phyloP scores from a whole-genome alignment of 1,284 basidiomycete genomes.

The Trichosporon sp. region DNA sequence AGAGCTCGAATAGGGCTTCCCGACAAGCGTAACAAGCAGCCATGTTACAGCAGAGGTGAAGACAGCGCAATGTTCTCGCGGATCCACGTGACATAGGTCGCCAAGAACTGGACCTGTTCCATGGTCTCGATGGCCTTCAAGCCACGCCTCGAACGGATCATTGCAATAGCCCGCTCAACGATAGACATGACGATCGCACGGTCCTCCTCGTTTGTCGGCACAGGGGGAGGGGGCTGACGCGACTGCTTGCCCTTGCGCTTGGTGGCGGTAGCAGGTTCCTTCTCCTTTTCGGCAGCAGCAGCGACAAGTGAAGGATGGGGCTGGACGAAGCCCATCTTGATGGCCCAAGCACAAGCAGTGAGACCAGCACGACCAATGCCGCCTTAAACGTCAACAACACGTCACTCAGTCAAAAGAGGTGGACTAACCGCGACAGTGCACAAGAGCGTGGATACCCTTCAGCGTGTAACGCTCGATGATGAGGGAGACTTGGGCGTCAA shows the following conservation, averaged over 20 bases:
- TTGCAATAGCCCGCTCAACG: conserved; percentile 71
- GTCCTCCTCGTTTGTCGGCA: conserved; percentile 44
- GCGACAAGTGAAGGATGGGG: conserved; percentile 49
- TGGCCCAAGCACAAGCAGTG: conserved; percentile 87
- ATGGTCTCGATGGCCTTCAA: conserved; percentile 86
- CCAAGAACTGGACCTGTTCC: conserved; percentile 83
- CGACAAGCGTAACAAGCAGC: too few species aligned
- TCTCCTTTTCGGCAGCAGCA: conserved; percentile 23
- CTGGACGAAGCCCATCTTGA: conserved; percentile 78
- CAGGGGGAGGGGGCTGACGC: conserved; percentile 13
- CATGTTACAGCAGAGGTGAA: not conserved
- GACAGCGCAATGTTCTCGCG: conserved; percentile 41
- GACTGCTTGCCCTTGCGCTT: conserved; percentile 24
- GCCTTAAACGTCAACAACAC: conserved; percentile 35
- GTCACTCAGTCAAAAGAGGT: not conserved
- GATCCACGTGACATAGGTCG: conserved; percentile 74
- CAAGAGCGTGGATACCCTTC: conserved; percentile 72
- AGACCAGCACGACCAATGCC: conserved; percentile 93
- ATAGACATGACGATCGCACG: conserved; percentile 63
- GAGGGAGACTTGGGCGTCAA: conserved; percentile 72
- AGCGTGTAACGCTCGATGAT: conserved; percentile 77
- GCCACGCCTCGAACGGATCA: conserved; percentile 74
- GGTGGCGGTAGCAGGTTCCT: not conserved
- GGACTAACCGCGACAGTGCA: conserved; percentile 79
- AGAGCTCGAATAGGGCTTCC: too few species aligned